Evolutionary conservation across 2,329 filamentous ascomycete species (phyloP).

Genomic region (Trichophyton mentagrophytes): DNA sequence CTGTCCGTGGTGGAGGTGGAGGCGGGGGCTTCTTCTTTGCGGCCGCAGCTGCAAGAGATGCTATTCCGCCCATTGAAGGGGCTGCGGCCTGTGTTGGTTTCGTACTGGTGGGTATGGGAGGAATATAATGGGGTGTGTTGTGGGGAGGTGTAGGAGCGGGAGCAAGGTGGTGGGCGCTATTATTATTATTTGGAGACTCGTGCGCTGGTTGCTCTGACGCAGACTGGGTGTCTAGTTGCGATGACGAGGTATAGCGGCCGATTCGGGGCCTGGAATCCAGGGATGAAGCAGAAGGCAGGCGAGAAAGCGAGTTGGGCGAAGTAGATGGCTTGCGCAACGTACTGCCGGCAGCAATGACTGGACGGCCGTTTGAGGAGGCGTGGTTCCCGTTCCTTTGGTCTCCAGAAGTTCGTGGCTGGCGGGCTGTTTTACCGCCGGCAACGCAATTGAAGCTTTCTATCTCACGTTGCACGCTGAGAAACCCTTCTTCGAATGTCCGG

Average conservation of each 20-base stretch:
- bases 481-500: conserved; percentile 50
- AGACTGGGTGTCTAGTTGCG: neutral
- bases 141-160: neutral
- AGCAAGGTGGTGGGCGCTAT: conserved; percentile 3
- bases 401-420: conserved; percentile 41
- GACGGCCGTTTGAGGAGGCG: conserved; percentile 18
- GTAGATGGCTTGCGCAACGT: conserved; percentile 23
- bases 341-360: conserved; percentile 23
- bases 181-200: neutral
- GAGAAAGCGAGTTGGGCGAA: conserved; percentile 19
- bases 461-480: conserved; percentile 51
- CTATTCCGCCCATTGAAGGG: conserved; percentile 28
- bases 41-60: conserved; percentile 30
- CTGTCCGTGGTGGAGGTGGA: conserved; percentile 51
- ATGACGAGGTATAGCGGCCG: conserved; percentile 9
- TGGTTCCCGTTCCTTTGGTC: conserved; percentile 35
- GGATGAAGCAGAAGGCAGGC: conserved; percentile 17
- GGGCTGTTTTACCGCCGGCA: conserved; percentile 53
- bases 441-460: conserved; percentile 54
- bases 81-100: conserved; percentile 6
- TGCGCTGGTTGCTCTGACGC: neutral
- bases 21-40: conserved; percentile 66
- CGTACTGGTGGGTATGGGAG: conserved; percentile 3
- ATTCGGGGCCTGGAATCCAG: conserved; percentile 18
- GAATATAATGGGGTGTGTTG: conserved; percentile 6